These are phyloP conservation scores for Paragyromitra xinjiangensis DNA, from an alignment of 495 filamentous ascomycete genomes.

Conservation along the genomic window DNA sequence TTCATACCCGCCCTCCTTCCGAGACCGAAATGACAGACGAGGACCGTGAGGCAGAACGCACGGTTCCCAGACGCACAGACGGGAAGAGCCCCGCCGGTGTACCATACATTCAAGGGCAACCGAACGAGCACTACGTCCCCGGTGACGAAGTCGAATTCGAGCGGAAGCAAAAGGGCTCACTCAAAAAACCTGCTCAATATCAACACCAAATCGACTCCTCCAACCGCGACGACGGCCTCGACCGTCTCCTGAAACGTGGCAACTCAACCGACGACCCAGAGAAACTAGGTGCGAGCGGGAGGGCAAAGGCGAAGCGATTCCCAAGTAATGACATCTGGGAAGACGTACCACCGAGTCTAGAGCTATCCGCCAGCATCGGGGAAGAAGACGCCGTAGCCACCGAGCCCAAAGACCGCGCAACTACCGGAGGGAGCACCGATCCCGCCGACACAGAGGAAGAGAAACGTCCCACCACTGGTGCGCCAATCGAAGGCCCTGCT, in stretches of 20 bases:
- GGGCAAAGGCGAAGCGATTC: slow-evolving; percentile 74
- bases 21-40: slow-evolving; percentile 66
- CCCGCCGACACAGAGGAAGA: slow-evolving; percentile 41
- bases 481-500: slow-evolving; percentile 59
- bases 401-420: slow-evolving; percentile 52
- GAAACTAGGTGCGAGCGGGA: slow-evolving; percentile 38
- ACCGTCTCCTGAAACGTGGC: slow-evolving; percentile 61
- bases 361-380: slow-evolving; percentile 80
- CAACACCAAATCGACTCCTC: slow-evolving; percentile 41
- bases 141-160: slow-evolving; percentile 58
- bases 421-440: slow-evolving; percentile 51
- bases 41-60: slow-evolving; percentile 61
- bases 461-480: slow-evolving; percentile 57
- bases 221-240: slow-evolving; percentile 58
- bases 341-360: slow-evolving; percentile 84
- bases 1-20: slow-evolving; percentile 73
- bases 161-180: slow-evolving; percentile 55
- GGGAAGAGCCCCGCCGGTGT: slow-evolving; percentile 16
- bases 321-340: slow-evolving; percentile 98
- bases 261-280: slow-evolving; percentile 60
- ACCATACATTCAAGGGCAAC: slow-evolving; percentile 52
- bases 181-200: slow-evolving; percentile 60
- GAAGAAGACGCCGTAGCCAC: slow-evolving; percentile 56
- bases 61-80: slow-evolving; percentile 55
- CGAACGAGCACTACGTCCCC: slow-evolving; percentile 59